Evolutionary conservation across 257 asterid species (phyloP).

Genomic region (Solanum bukasovii): DNA sequence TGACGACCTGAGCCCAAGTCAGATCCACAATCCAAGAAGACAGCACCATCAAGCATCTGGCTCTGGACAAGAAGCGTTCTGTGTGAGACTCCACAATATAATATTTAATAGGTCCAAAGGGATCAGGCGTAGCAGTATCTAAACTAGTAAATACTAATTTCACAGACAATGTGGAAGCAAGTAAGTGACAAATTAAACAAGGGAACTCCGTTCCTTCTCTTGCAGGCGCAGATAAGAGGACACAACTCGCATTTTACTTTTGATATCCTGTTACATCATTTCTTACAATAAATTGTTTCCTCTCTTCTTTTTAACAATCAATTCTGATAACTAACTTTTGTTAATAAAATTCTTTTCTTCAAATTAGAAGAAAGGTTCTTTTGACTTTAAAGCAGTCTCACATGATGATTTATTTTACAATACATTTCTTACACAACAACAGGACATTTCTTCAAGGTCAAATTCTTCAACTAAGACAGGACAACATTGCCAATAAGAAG

Average conservation of each 20-base stretch:
- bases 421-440: not conserved
- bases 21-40: conserved; percentile 85
- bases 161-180: not conserved
- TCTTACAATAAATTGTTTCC: not conserved
- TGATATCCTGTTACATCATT: not conserved
- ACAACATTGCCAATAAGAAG: not conserved
- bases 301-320: not conserved
- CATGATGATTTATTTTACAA: not conserved
- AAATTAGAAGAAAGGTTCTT: not conserved
- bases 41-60: conserved; percentile 65
- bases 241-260: not conserved
- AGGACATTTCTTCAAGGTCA: not conserved
- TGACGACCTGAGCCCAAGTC: conserved; percentile 87
- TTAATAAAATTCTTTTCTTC: not conserved
- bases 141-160: not conserved
- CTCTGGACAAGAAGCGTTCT: conserved; percentile 26
- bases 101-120: not conserved
- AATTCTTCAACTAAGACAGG: not conserved
- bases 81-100: not conserved
- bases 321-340: not conserved
- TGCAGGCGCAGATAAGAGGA: not conserved
- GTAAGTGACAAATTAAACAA: not conserved
- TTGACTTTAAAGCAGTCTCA: not conserved
- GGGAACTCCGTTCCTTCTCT: not conserved
- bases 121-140: not conserved